Conservation (phyloP, 371 early-diverging fungal genomes). For the Apophysomyces elegans region DNA sequence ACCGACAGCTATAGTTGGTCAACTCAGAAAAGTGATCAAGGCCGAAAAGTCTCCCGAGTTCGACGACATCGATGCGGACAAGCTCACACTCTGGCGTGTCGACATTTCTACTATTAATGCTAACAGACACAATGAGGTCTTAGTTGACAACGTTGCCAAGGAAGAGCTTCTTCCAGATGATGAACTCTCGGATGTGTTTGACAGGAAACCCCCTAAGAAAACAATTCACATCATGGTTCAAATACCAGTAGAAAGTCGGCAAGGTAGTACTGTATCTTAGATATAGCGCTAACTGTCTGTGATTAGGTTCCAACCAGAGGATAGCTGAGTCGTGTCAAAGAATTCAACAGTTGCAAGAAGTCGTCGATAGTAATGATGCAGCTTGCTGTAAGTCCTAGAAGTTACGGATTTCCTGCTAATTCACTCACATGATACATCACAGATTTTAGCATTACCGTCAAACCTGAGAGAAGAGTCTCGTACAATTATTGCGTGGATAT, state of each 20-base stretch:
- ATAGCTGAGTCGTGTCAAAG: conserved; percentile 2
- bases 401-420: not conserved
- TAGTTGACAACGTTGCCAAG: not conserved
- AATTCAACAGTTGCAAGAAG: conserved; percentile 1
- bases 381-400: not conserved
- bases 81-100: not conserved
- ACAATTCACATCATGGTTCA: not conserved
- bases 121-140: not conserved
- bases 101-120: not conserved
- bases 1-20: too few species aligned
- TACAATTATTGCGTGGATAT: not conserved
- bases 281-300: not conserved
- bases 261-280: not conserved
- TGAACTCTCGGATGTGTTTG: not conserved
- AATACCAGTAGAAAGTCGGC: not conserved
- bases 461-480: not conserved
- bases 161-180: not conserved
- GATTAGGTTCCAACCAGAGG: conserved; percentile 4
- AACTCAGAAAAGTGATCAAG: too few species aligned
- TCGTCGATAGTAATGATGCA: not conserved
- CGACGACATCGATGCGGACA: too few species aligned
- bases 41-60: too few species aligned
- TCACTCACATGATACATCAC: not conserved
- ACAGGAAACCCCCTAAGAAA: not conserved
- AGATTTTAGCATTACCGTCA: not conserved